Evolutionary conservation across 352 stramenopile species (phyloP).

Genomic region (Bremia lactucae): DNA sequence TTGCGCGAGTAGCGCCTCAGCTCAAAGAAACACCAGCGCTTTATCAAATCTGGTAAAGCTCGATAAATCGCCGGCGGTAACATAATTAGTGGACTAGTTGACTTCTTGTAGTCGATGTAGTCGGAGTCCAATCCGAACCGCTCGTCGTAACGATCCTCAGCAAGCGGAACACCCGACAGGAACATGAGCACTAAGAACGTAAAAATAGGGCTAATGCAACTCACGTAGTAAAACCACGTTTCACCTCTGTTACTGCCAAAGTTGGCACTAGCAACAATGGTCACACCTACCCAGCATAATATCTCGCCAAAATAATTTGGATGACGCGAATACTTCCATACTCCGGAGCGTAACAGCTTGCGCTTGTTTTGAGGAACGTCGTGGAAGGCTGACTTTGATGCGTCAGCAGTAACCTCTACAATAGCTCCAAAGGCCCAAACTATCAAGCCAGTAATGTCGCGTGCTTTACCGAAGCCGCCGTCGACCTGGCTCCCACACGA

Average conservation of each 20-base stretch:
- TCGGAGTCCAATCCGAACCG: conserved; percentile 40
- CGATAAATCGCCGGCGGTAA: conserved; percentile 38
- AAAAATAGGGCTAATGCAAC: conserved; percentile 35
- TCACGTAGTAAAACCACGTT: conserved; percentile 39
- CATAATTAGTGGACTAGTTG: conserved; percentile 46
- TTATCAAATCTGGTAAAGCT: conserved; percentile 22
- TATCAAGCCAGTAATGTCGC: conserved; percentile 32
- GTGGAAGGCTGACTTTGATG: conserved; percentile 52
- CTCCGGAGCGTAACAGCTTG: conserved; percentile 42
- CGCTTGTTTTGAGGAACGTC: conserved; percentile 31
- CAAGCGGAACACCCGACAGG: conserved; percentile 51
- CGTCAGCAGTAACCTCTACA: conserved; percentile 49
- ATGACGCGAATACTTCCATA: conserved; percentile 86
- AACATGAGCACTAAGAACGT: conserved; percentile 62
- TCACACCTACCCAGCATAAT: conserved; percentile 76
- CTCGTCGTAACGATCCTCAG: conserved; percentile 51
- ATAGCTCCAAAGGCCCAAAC: conserved; percentile 48
- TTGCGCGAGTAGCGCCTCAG: conserved; percentile 45
- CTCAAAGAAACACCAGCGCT: conserved; percentile 42
- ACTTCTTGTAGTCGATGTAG: conserved; percentile 59
- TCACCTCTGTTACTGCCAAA: conserved; percentile 21
- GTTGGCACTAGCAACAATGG: conserved; percentile 28
- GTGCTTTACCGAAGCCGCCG: conserved; percentile 22
- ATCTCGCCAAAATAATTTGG: conserved; percentile 92
- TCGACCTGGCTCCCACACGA: conserved; percentile 19